Evolutionary conservation across 371 early-diverging fungal species (phyloP), one percentile per base, ranked within the genome.

Genomic region (Rozella allomycis): DNA sequence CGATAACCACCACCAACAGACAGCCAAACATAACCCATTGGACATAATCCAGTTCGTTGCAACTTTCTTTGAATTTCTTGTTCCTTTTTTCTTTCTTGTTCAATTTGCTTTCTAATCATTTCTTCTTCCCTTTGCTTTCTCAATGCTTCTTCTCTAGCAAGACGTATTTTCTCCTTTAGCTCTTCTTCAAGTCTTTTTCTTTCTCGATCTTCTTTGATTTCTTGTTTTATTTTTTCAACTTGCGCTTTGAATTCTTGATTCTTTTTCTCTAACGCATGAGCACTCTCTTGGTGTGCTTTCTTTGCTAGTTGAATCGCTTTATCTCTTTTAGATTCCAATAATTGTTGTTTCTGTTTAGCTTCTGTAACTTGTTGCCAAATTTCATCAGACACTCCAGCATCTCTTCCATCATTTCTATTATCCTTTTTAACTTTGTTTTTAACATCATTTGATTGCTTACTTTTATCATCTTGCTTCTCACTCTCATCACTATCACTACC

Each of bases 1-100:
- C 49, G 44, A 45, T 46, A 49, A 2, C 49, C 49, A 22, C 29
- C 28, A 2, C 39, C 41, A 25, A n/a, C 20, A 22, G 37, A n/a
- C 14, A 9, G 21, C 49, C 49, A 49, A n/a, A 4, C 7, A 25
- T 25, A 49, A 0, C 49, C 45, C 16, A 26, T 19, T 3, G 49
- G 49, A 33, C 49, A 49, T 10, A 17, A 23, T 12, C 35, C 35
- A 17, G 44, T 20, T 11, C 26, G 13, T 4, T 40, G 37, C 18
- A 49, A 26, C 7, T 22, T 8, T 28, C 39, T 40, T 25, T 43
- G 43, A 11, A 43, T 19, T 23, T 14, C 33, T 22, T 45, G 17
- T 22, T 45, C 31, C 34, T 35, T 25, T 14, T 30, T 23, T 13
- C n/a, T 23, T n/a, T 23, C 23, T 23, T 8, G 7, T 7, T 8